Base-by-base conservation (phyloP, 2,329 filamentous ascomycete species). In the Colletotrichum aenigma region DNA sequence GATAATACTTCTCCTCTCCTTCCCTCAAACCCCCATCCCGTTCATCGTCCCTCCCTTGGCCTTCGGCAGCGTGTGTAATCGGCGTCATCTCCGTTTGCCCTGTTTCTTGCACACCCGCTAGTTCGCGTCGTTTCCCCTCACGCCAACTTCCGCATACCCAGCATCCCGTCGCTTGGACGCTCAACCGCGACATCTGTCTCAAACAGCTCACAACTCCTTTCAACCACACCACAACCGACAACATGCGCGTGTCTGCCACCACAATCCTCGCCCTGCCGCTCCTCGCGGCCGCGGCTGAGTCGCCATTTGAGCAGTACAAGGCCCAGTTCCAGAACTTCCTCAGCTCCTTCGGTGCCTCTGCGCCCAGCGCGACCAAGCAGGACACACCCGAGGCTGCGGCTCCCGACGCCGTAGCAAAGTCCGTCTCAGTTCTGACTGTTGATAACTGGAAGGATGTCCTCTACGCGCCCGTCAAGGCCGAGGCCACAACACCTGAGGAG, bases 371-470 rank as follows among this genome's bases (percentile, higher is more conserved):
- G 56, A 87, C 85, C 77, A 83, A 78, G 62, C 81, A 83, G 78
- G 82, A 86, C 38, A 85, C 86, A 16, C 84, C 87, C 65, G 81
- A 85, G 56, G 82, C 86, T 60, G 87, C 88, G 65, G 78, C 82
- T 38, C 83, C 85, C 79, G 86, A 87, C 82, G n/a, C 43, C 13
- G 82, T 83, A 77, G 80, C 82, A 58, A 83, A 85, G 83, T 84
- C 83, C 86, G 90, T 82, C 83, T 89, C 84, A 66, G 82, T 82
- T 66, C 83, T 96, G 79, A 93, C 91, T 7, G 87, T 95, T 73
- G 87, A 92, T 78, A 94, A 93, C 88, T 95, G 94, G 93, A 91
- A 93, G 83, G 85, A 93, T 30, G 91, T 92, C 4, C 87, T 96
- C 76, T 92, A 91, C 81, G 87, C 87, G 66, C 90, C 91, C 34